Base-by-base conservation (phyloP, 805 yeast species). In the Millerago galiae region DNA sequence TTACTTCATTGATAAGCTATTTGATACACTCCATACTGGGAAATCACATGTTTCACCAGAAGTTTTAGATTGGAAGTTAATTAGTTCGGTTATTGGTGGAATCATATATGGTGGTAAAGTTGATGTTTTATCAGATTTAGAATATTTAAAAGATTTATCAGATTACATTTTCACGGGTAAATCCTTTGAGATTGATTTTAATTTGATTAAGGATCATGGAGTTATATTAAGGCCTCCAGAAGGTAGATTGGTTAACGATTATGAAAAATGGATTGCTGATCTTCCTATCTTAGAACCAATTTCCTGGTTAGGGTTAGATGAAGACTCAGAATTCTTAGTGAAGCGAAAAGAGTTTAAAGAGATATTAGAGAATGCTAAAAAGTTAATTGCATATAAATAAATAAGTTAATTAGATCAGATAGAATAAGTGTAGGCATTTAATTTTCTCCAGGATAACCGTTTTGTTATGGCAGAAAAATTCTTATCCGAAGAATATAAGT, bases 21-120 rank as follows among this genome's bases (percentile, higher is more conserved):
- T 81, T n/a, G 52, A 61, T 17, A 45, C 56, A 10, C 44, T 47
- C 4, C 46, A 47, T 8, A 44, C 63, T 26, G 50, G 40, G 0
- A 54, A 48, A 43, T 33, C 44, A 1, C 72, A 75, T 45, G 49
- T 77, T 9, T 48, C 75, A 1, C 79, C 79, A 5, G 18, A 35
- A 1, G 65, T 79, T 39, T 8, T 35, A 13, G 79, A 83, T 6
- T 81, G 86, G 87, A 53, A 60, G 4, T 70, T 70, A 14, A 52
- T 85, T 2, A 57, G 64, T 5, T 63, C 65, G 38, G 59, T 82
- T 34, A 52, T 85, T 21, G 74, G 77, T 2, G 68, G 71, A 2
- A 65, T 81, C 8, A 66, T 78, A 2, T 84, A 85, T 53, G 91
- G 91, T 18, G 74, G 88, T 21, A 81, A 81, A 53, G 65, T 77